Evolutionary conservation across 2,329 filamentous ascomycete genomes (phyloP).

Genomic region (Sclerotinia spermophila): DNA sequence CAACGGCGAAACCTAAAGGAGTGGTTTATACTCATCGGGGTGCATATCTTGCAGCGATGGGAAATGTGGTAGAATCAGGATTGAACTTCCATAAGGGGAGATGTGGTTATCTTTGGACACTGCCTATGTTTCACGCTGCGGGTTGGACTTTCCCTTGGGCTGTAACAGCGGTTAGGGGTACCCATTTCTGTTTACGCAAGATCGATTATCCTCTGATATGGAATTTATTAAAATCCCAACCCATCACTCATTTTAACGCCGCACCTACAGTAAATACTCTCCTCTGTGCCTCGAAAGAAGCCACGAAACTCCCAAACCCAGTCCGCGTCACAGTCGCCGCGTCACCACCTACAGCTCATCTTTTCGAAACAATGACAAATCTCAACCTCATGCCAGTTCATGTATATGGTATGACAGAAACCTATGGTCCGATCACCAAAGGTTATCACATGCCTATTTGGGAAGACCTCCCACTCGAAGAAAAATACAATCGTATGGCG

Average conservation of each 20-base stretch:
- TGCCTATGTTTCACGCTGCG: conserved; percentile 77
- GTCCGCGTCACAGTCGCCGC: conserved; percentile 91
- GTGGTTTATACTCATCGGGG: conserved; percentile 89
- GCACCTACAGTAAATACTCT: conserved; percentile 96
- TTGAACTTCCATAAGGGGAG: conserved; percentile 67
- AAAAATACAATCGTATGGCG: conserved; percentile 87
- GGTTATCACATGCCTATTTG: conserved; percentile 84
- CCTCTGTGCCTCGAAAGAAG: conserved; percentile 75
- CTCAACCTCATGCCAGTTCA: conserved; percentile 89
- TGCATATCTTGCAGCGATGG: conserved; percentile 78
- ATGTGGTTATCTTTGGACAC: conserved; percentile 84
- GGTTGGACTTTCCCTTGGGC: conserved; percentile 79
- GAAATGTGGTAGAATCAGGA: conserved; percentile 83
- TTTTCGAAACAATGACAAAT: conserved; percentile 82
- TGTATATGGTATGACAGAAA: conserved; percentile 85
- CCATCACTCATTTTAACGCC: conserved; percentile 91
- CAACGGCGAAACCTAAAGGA: conserved; percentile 87
- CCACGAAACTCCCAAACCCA: conserved; percentile 61
- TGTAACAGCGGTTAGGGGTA: conserved; percentile 88
- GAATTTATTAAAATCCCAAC: conserved; percentile 79
- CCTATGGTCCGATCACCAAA: conserved; percentile 93
- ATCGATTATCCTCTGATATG: conserved; percentile 94
- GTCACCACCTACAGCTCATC: conserved; percentile 79
- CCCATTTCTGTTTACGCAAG: conserved; percentile 90
- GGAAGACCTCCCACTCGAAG: conserved; percentile 67